Evolutionary conservation across 2,329 filamentous ascomycete genomes (phyloP).

Genomic region (Aspergillus sp.): DNA sequence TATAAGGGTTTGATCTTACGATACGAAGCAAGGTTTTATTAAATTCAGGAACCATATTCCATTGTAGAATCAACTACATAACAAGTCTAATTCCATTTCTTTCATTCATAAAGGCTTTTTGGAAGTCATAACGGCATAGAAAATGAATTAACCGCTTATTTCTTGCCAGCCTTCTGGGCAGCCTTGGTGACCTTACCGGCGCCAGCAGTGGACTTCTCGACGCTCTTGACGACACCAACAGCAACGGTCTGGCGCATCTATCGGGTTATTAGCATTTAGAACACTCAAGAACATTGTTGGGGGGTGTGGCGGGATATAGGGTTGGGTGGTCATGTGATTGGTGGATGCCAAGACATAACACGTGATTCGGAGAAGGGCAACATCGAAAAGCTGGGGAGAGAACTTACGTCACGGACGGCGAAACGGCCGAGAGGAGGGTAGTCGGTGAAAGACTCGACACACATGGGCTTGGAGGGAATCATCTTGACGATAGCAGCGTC

Average conservation of each 20-base stretch:
- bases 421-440: slow-evolving; percentile 99
- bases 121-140: not conserved
- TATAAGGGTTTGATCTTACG: no score
- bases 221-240: slow-evolving; percentile 61
- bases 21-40: not conserved
- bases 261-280: no score
- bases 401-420: slow-evolving; percentile 81
- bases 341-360: not conserved
- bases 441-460: slow-evolving; percentile 99
- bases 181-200: slow-evolving; percentile 63
- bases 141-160: slow-evolving; percentile 15
- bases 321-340: no score
- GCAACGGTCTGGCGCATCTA: slow-evolving; percentile 17
- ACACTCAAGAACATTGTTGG: no score
- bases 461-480: slow-evolving; percentile 99
- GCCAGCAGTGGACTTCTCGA: slow-evolving; percentile 63
- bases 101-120: slow-evolving; percentile 1
- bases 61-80: slow-evolving; percentile 4
- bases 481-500: slow-evolving; percentile 99
- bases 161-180: slow-evolving; percentile 60
- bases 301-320: no score
- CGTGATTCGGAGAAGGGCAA: not conserved
- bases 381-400: slow-evolving; percentile 47
- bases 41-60: not conserved
- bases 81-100: slow-evolving; percentile 8